Evolutionary conservation across 352 stramenopile species (phyloP), one percentile per base, ranked within the genome.

Genomic region (Phytopythium vexans): DNA sequence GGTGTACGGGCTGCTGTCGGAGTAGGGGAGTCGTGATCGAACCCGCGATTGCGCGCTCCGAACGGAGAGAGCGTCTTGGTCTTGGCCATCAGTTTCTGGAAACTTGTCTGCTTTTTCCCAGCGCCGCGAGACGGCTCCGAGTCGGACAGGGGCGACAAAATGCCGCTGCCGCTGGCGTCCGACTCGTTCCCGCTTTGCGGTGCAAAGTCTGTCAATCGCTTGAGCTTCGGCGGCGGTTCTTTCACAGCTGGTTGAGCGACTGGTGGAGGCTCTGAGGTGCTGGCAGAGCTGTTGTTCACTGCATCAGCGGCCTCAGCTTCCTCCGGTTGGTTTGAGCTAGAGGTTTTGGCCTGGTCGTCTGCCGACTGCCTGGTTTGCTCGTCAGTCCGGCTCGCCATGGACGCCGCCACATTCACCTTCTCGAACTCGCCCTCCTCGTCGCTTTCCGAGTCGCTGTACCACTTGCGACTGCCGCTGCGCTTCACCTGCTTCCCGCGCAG

Each of bases 51-150:
- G 16, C 48, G 48, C 5, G 37, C 45, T 61, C 68, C 52, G 63
- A 84, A 87, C 1, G 82, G 77, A n/a, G 79, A 89, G 43, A 90
- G 66, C 1, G 66, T 69, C 39, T 76, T 78, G 6, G 74, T 84
- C 40, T 84, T 89, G 21, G 72, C 70, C 32, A 88, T 71, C 16
- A 89, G 66, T n/a, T 82, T 88, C 56, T 85, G 64, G 21, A 89
- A 70, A 21, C 77, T 83, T 6, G 68, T 77, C 43, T 73, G 72
- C 52, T 80, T 82, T 38, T 66, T 73, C 8, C 35, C 34, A 4
- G 45, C 40, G 38, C 55, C 49, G 41, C 8, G 54, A 11, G 34
- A 14, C 45, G 38, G 33, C 16, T 59, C 64, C 33, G 62, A 50
- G 27, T 74, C 58, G 27, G 58, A 56, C 3, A 34, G 16, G 15